These are phyloP conservation scores for Pythium grandisporangium DNA, from an alignment of 352 stramenopile species.

Conservation along the genomic window DNA sequence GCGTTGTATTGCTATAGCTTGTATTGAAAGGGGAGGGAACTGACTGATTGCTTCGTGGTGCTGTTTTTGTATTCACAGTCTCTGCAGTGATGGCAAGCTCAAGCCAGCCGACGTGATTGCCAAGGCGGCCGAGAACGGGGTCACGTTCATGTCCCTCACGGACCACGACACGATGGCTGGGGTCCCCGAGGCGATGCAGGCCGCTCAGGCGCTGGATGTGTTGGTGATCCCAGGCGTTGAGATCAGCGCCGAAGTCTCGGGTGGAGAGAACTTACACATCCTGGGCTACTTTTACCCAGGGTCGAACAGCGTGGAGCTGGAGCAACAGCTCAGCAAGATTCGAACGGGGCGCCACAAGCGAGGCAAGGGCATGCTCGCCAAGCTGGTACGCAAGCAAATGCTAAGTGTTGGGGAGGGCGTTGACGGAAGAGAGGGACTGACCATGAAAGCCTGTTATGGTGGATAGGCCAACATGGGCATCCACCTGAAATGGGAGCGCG, in stretches of 20 bases:
- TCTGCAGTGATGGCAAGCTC: constrained; percentile 78
- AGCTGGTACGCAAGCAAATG: constrained; percentile 73
- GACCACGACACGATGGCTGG: constrained; percentile 85
- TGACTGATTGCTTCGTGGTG: constrained; percentile 1
- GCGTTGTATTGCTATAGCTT: not conserved
- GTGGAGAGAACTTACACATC: constrained; percentile 80
- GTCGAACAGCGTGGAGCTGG: constrained; percentile 60
- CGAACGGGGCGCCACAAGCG: constrained; percentile 67
- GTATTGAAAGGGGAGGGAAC: not conserved
- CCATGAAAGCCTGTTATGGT: not conserved
- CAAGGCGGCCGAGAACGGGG: constrained; percentile 68
- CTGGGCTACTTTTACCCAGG: constrained; percentile 80
- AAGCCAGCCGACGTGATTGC: constrained; percentile 63
- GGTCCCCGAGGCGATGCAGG: constrained; percentile 59
- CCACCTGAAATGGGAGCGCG: constrained; percentile 68
- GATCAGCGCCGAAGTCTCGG: constrained; percentile 81
- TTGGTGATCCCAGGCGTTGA: constrained; percentile 77
- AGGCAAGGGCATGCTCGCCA: constrained; percentile 75
- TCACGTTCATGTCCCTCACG: constrained; percentile 76
- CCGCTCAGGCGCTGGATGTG: constrained; percentile 49
- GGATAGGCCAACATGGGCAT: constrained; percentile 73
- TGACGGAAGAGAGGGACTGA: too few relatives aligned
- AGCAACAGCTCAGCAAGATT: constrained; percentile 74
- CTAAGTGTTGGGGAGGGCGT: too few relatives aligned
- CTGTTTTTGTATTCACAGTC: constrained; percentile 31